Base-by-base conservation (phyloP, 2,329 filamentous ascomycete species). In the Aplosporella prunicola region DNA sequence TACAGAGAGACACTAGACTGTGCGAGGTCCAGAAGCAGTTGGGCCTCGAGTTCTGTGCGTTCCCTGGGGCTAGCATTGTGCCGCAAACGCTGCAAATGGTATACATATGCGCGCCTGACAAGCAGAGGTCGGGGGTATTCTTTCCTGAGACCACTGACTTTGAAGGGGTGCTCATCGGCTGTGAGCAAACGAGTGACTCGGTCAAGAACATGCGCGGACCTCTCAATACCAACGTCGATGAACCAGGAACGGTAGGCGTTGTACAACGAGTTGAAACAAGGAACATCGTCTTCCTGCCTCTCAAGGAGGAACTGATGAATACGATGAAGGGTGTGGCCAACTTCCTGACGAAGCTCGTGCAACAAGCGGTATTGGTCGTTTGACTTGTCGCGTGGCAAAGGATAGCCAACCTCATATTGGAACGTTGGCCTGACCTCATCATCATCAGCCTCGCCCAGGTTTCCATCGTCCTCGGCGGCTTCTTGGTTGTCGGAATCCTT, bases 201-300 rank as follows among this genome's bases (percentile, higher is more conserved):
- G 56, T 98, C 91, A 8, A 96, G 68, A 2, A 93, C 84, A 56
- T 95, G 91, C 0, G 91, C 89, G 13, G 89, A 95, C 42, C 89
- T 75, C 62, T 98, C 91, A 43, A 95, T 93, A 13, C 93, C 91
- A 26, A 98, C 88, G 52, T 98, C 91, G 2, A 93, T 87, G 51
- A 98, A 96, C 87, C 88, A 98, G 7, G 85, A 91, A 28, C 86
- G 74, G 57, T 95, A 98, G 1, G 89, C 85, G 15, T 82, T 82
- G 60, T 94, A 98, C 2, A 98, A 64, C 1, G 88, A 78, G 16
- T 87, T 94, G 62, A 98, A 98, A 61, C 87, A 95, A 11, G 83
- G 78, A 1, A 98, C 91, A 55, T 98, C 91, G 53, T 98, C 91
- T 56, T 96, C 85, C 55, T 94, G 88, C 43, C 89, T 79, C 43